Evolutionary conservation across 1,284 basidiomycete genomes (phyloP), one percentile per base, ranked within the genome.

Genomic region (Fomitiporia mediterranea): DNA sequence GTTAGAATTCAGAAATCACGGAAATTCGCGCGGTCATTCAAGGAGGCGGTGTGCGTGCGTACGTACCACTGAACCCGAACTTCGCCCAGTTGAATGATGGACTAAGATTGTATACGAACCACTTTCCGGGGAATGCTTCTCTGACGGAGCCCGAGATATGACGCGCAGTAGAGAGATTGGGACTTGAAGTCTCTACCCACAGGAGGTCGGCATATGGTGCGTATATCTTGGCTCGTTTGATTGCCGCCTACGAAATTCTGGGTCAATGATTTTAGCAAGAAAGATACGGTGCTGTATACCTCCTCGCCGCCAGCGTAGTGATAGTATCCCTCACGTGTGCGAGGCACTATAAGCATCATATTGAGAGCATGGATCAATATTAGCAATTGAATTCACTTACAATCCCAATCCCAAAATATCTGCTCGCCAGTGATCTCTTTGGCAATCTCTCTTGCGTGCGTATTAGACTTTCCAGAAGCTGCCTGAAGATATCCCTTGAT

Each of bases 31-130:
- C 27, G 39, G 23, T 39, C 4, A 47, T 1, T 6, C 21, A 51
- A 15, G 23, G 21, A 37, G 32, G 42, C 28, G 28, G 13, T 23
- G 38, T 35, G 61, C 70, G 55, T 60, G 13, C 15, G 38, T 35
- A 61, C 70, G 55, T 60, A 82, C 86, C 85, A 46, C 78, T 81
- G 71, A 90, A 94, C 15, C 93, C 93, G 65, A 90, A 86, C 9
- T 79, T 81, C 27, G 81, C 77, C 94, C 94, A 97, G 71, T 96
- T 95, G 78, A 97, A 97, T 66, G 89, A 92, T 2, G 93, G 94
- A 65, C 90, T 93, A 59, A 96, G 74, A 69, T 96, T 97, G 69
- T 96, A 97, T n/a, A 95, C 93, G 64, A 97, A 83, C 86, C 84
- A 84, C 83, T 91, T 93, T 65, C 79, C 84, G 38, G 91, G 90